Evolutionary conservation across 768 basidiomycete species (phyloP).

Genomic region (Amanita jacksonii): DNA sequence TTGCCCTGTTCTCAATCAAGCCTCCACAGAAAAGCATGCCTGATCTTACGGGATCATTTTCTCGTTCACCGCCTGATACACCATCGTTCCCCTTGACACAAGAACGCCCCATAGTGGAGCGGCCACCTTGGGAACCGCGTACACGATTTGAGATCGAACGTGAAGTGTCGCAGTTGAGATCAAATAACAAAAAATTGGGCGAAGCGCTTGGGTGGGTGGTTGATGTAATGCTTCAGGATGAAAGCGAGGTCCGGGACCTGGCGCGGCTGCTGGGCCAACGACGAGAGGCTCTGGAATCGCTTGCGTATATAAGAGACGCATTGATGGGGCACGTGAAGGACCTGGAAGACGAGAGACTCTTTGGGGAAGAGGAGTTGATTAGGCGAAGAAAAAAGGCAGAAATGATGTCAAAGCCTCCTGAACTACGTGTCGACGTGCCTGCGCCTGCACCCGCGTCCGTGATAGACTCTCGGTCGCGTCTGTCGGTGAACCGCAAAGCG

Average conservation of each 20-base stretch:
- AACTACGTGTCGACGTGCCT: slow-evolving; percentile 16
- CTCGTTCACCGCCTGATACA: slow-evolving; percentile 38
- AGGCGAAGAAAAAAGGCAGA: slow-evolving; percentile 24
- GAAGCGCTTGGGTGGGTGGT: slow-evolving; percentile 69
- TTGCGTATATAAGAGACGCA: slow-evolving; percentile 72
- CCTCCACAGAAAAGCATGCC: slow-evolving; percentile 67
- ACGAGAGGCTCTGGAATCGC: slow-evolving; percentile 62
- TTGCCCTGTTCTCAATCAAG: background rate
- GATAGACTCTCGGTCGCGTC: slow-evolving; percentile 23
- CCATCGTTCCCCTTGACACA: slow-evolving; percentile 55
- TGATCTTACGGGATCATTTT: slow-evolving; percentile 64
- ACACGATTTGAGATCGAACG: slow-evolving; percentile 63
- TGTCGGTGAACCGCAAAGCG: slow-evolving; percentile 13
- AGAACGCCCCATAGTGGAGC: slow-evolving; percentile 47
- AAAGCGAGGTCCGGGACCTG: slow-evolving; percentile 29
- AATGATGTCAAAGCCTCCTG: slow-evolving; percentile 13
- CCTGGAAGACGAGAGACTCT: slow-evolving; percentile 59
- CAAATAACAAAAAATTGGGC: slow-evolving; percentile 55
- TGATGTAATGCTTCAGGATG: slow-evolving; percentile 55
- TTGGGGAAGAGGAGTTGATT: slow-evolving; percentile 41
- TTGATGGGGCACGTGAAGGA: slow-evolving; percentile 42
- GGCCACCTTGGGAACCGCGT: slow-evolving; percentile 60
- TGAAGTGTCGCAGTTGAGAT: slow-evolving; percentile 44
- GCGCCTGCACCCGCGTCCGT: slow-evolving; percentile 31
- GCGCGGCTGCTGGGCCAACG: slow-evolving; percentile 33